A percentile compares a stretch with the other conserved stretches of the same genome.
These are phyloP conservation scores for Ophiostoma fasciatum DNA, from an alignment of 2,329 filamentous ascomycete genomes.

Conservation along the genomic window DNA sequence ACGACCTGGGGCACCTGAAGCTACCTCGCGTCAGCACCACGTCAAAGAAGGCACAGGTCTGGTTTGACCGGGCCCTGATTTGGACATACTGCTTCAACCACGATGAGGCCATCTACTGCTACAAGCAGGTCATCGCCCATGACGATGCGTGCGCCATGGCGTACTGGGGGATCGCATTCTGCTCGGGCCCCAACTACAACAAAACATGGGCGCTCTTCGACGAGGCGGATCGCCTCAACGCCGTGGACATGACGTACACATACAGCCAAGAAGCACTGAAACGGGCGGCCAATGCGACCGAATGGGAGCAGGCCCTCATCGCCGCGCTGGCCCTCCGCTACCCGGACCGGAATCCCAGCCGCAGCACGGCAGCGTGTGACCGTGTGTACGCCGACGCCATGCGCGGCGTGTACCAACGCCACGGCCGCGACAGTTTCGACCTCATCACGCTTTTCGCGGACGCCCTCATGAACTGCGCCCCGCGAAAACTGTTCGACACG, in stretches of 20 bases:
- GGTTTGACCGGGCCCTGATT: constrained; percentile 59
- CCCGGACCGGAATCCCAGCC: not conserved
- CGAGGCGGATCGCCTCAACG: constrained; percentile 32
- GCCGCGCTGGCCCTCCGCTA: constrained; percentile 1
- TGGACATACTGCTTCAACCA: constrained; percentile 70
- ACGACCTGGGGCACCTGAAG: constrained; percentile 1
- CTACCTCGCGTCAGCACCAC: not conserved
- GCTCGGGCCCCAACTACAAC: constrained; percentile 61
- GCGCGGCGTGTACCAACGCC: constrained; percentile 1
- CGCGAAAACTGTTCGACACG: constrained; percentile 29
- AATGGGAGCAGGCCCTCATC: constrained; percentile 5
- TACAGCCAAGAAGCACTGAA: constrained; percentile 1
- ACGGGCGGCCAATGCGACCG: not conserved
- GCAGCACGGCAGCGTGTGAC: constrained; percentile 2
- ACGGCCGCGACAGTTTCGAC: constrained; percentile 2
- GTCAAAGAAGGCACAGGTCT: constrained; percentile 28
- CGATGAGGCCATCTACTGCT: constrained; percentile 52
- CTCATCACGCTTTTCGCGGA: constrained; percentile 4
- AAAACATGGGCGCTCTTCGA: constrained; percentile 65
- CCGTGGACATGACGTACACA: not conserved
- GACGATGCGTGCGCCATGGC: constrained; percentile 46
- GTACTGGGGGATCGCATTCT: constrained; percentile 57
- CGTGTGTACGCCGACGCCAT: constrained; percentile 2
- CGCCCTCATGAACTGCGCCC: constrained; percentile 29
- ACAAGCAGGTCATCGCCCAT: constrained; percentile 38